Percentiles rank a stretch among this genome's conserved stretches.
Conservation (phyloP, 1,284 basidiomycete species). For the Amylostereum chailletii region DNA sequence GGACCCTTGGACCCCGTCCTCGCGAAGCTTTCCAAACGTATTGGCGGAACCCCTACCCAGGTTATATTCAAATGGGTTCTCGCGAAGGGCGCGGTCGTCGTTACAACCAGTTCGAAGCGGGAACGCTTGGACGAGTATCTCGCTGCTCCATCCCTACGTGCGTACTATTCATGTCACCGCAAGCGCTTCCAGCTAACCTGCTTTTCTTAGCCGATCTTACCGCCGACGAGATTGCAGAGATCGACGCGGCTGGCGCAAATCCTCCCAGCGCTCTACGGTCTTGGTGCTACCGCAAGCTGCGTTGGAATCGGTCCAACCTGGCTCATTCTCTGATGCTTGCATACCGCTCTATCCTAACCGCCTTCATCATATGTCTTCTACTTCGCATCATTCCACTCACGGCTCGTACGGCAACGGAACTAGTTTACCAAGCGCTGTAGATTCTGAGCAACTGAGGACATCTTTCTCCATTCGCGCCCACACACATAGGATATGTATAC, state of each 20-base stretch:
- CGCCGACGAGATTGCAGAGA: conserved; percentile 7
- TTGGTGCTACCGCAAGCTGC: no score
- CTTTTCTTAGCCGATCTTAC: conserved; percentile 9
- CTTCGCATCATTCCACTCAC: no score
- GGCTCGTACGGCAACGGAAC: no score
- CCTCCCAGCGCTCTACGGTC: background rate
- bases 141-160: conserved; percentile 47
- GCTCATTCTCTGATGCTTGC: no score
- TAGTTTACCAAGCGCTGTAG: no score
- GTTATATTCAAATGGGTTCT: conserved; percentile 63
- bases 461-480: no score
- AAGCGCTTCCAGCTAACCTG: background rate
- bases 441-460: no score
- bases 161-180: background rate
- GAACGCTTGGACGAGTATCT: conserved; percentile 61
- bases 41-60: conserved; percentile 54
- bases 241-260: conserved; percentile 8
- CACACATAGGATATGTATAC: no score
- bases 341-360: no score
- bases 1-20: conserved; percentile 63
- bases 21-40: conserved; percentile 39
- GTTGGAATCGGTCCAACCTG: no score
- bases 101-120: conserved; percentile 65
- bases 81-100: conserved; percentile 54
- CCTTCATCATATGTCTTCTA: no score